phyloP scores from a whole-genome alignment of 352 stramenopile species.

The Pythium myriotylum region DNA sequence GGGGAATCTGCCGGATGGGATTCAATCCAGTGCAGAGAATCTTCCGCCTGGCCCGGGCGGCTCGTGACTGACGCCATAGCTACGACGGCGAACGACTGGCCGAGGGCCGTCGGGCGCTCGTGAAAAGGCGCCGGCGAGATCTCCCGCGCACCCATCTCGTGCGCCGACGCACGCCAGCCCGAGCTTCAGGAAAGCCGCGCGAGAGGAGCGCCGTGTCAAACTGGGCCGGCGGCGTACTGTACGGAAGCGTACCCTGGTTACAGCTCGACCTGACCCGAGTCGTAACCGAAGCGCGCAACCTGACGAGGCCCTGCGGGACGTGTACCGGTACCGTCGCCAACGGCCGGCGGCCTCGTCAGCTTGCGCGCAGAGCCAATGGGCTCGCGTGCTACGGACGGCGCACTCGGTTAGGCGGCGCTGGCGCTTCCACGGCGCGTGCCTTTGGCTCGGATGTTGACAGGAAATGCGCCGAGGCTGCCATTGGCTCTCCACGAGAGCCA shows the following conservation, averaged over 20 bases:
- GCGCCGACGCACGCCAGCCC: conserved; percentile 2
- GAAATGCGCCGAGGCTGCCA: conserved; percentile 15
- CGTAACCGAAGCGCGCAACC: too few relatives aligned
- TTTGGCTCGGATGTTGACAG: conserved; percentile 28
- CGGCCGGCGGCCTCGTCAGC: too few relatives aligned
- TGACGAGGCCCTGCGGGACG: too few relatives aligned
- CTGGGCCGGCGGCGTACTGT: conserved; percentile 1
- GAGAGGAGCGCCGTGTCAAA: conserved; percentile 8
- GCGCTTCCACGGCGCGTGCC: conserved; percentile 11
- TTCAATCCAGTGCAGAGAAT: conserved; percentile 18
- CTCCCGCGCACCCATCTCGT: background rate
- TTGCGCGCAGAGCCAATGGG: conserved; percentile 1
- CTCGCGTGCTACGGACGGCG: conserved; percentile 3
- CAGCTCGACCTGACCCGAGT: too few relatives aligned
- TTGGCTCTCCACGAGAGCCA: conserved; percentile 17
- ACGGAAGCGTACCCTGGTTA: background rate
- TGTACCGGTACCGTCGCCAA: too few relatives aligned
- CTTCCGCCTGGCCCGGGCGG: conserved; percentile 2
- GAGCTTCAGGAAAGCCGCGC: background rate
- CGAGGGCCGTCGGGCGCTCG: background rate
- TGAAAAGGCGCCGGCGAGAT: conserved; percentile 6
- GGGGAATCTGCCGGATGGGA: background rate
- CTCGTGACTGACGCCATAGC: conserved; percentile 17
- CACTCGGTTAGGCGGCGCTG: conserved; percentile 2
- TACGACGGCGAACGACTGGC: background rate